Evolutionary conservation across 768 basidiomycete genomes (phyloP).

Genomic region (Pleurotus giganteus): DNA sequence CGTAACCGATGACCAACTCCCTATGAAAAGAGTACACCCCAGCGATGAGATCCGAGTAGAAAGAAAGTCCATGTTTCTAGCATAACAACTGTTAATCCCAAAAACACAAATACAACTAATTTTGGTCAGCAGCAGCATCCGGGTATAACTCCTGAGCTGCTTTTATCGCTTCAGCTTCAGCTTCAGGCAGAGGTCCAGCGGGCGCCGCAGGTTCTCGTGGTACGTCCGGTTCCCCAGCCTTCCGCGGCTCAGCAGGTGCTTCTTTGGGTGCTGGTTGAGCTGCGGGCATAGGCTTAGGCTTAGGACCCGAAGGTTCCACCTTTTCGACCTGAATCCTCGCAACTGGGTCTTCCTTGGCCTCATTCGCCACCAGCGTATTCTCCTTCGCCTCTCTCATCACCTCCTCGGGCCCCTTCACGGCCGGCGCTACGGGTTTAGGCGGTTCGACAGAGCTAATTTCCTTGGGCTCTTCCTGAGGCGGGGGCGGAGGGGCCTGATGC

Average conservation of each 20-base stretch:
- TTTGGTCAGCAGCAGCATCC: slow-evolving; percentile 28
- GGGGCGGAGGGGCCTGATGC: slow-evolving; percentile 13
- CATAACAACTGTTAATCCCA: slow-evolving; percentile 4
- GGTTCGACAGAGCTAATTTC: slow-evolving; percentile 32
- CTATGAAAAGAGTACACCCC: too few species aligned
- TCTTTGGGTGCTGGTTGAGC: not conserved
- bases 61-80: not conserved
- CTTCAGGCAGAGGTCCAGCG: slow-evolving; percentile 47
- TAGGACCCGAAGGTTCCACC: not conserved
- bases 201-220: not conserved
- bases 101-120: slow-evolving; percentile 14
- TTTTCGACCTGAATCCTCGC: not conserved
- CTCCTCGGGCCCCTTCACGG: slow-evolving; percentile 1
- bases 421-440: slow-evolving; percentile 1
- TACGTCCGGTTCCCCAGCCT: not conserved
- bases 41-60: too few species aligned
- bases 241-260: not conserved
- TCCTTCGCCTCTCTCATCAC: slow-evolving; percentile 8
- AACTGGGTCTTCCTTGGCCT: not conserved
- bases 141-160: slow-evolving; percentile 56
- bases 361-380: not conserved
- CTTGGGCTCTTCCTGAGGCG: slow-evolving; percentile 28
- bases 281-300: not conserved
- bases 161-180: slow-evolving; percentile 48
- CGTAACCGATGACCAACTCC: too few species aligned